Evolutionary conservation across 495 filamentous ascomycete species (phyloP).

Genomic region (Tuber borchii): DNA sequence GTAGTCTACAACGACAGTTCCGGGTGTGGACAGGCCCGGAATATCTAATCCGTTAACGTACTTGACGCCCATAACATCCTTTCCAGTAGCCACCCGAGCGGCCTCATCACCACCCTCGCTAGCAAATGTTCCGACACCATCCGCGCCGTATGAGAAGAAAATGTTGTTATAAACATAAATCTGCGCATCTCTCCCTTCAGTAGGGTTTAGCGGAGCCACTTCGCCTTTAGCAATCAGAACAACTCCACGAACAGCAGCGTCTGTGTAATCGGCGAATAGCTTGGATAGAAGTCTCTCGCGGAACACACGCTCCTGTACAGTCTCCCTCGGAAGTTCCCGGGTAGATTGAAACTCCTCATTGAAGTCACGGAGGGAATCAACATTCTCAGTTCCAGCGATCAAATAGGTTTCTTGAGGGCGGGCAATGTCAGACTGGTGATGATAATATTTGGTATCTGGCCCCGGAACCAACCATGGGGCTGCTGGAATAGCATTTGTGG

Average conservation of each 20-base stretch:
- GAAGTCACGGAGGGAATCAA: conserved; percentile 93
- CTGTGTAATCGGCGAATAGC: conserved; percentile 94
- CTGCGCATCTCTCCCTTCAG: conserved; percentile 83
- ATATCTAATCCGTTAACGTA: conserved; percentile 96
- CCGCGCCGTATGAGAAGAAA: conserved; percentile 97
- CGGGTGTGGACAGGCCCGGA: conserved; percentile 84
- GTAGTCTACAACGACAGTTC: conserved; percentile 95
- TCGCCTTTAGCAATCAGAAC: conserved; percentile 88
- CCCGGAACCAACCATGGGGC: conserved; percentile 85
- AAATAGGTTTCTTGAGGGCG: conserved; percentile 90
- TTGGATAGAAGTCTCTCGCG: conserved; percentile 88
- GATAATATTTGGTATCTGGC: conserved; percentile 54
- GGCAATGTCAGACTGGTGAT: conserved; percentile 75
- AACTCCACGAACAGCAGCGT: conserved; percentile 89
- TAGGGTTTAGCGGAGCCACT: conserved; percentile 93
- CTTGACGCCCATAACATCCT: conserved; percentile 90
- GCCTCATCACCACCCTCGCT: conserved; percentile 96
- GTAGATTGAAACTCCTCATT: conserved; percentile 99
- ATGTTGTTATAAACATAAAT: conserved; percentile 99
- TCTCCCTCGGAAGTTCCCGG: conserved; percentile 83
- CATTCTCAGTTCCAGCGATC: conserved; percentile 80
- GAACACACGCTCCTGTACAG: conserved; percentile 92
- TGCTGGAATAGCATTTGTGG: conserved; percentile 85
- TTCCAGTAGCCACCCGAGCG: conserved; percentile 89
- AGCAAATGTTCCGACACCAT: conserved; percentile 95